Evolutionary conservation across 2,329 filamentous ascomycete genomes (phyloP).

Genomic region (Xylariaceae sp.): DNA sequence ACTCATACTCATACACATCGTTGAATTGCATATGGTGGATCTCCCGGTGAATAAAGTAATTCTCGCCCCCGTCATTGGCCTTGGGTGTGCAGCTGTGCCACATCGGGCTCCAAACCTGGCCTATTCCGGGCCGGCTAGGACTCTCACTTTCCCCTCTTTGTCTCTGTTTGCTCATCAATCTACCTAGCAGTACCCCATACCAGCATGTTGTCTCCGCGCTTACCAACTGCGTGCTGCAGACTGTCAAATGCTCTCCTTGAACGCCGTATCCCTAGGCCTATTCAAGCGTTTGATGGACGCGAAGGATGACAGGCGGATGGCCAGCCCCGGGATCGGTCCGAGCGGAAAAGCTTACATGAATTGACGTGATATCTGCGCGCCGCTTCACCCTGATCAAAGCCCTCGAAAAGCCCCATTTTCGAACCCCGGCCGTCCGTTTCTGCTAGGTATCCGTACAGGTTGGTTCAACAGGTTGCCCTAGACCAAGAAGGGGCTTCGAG

Average conservation of each 20-base stretch:
- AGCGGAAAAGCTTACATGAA: neutral
- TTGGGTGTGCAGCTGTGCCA: conserved; percentile 15
- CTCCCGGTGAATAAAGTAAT: conserved; percentile 24
- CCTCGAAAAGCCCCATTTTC: neutral
- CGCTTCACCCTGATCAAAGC: neutral
- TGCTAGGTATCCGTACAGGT: neutral
- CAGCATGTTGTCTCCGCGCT: conserved; percentile 2
- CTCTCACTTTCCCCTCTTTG: conserved; percentile 6
- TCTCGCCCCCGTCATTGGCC: conserved; percentile 8
- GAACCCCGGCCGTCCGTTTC: neutral
- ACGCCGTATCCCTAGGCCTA: neutral
- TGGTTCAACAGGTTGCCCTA: neutral
- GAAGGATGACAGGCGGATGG: neutral
- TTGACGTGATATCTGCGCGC: neutral
- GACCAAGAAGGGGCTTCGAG: neutral
- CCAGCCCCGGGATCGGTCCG: conserved; percentile 8
- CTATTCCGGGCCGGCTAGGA: conserved; percentile 10
- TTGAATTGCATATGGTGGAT: conserved; percentile 26
- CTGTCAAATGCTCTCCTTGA: neutral
- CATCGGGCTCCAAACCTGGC: conserved; percentile 8
- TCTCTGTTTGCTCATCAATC: conserved; percentile 7
- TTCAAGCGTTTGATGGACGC: conserved; percentile 6
- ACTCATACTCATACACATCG: conserved; percentile 20
- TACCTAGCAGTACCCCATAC: conserved; percentile 4
- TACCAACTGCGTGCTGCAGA: neutral